Evolutionary conservation across 768 basidiomycete species (phyloP), one percentile per base, ranked within the genome.

Genomic region (Boletus coccyginus): DNA sequence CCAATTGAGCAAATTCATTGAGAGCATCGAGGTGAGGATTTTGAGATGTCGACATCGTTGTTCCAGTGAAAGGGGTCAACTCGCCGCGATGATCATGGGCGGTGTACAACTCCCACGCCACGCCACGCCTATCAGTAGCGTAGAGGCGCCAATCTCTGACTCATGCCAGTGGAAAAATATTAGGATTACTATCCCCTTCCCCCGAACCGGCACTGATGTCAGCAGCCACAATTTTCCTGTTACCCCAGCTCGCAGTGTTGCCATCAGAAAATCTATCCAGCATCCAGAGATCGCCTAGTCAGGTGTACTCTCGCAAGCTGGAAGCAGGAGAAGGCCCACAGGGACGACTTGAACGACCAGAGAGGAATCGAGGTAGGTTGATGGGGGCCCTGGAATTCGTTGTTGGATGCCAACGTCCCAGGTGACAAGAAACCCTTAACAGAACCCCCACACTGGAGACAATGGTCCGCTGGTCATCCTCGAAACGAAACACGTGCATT

Each of bases 301-400:
- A 73, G 11, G 63, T 65, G 65, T 81, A 85, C n/a, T 71, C 62
- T 7, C 72, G 72, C 10, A 81, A 58, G 5, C 64, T 64, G 2
- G 69, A 38, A 90, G 67, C 21, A 91, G 70, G 21, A 74, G 66
- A 6, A 85, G 78, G 6, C 78, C 81, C 17, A 72, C 74, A 6
- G 80, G 72, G 2, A 90, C 90, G 16, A 94, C 86, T 70, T 95
- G 94, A 0, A 92, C 79, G 9, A 87, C 76, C 6, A 82, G 70
- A n/a, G 78, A 67, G 0, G 86, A 84, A 48, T 82, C 73, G 11
- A 64, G 68, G 51, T 80, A 79, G 5, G 58, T 48, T 12, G 65
- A 58, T 31, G 62, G 40, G n/a, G 67, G 48, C 42, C 59, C 46
- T 39, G 62, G 52, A 44, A 60, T 64, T 53, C 44, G 62, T 17